These are phyloP conservation scores for Posidonia australis DNA, from an alignment of 106 monocot species.

Conservation along the genomic window DNA sequence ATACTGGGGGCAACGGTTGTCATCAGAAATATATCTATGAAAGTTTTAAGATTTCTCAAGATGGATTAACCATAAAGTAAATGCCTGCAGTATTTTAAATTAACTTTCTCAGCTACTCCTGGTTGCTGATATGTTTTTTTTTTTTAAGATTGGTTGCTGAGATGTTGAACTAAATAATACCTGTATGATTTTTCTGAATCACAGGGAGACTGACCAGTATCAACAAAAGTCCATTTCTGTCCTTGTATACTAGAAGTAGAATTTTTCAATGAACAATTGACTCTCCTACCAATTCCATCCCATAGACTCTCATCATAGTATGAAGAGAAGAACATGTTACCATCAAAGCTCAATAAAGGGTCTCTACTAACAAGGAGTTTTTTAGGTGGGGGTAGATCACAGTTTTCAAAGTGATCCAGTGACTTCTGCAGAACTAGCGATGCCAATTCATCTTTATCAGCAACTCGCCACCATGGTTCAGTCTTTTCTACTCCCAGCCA, in stretches of 20 bases:
- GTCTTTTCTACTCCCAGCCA: conserved; percentile 32
- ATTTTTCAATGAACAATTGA: background rate
- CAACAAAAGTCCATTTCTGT: background rate
- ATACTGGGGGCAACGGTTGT: too few species aligned
- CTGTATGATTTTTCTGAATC: conserved; percentile 3
- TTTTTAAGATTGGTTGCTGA: too few species aligned
- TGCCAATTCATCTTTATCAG: conserved; percentile 70
- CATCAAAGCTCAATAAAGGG: background rate
- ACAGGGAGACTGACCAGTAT: background rate
- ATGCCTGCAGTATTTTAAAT: too few species aligned
- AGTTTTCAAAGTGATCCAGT: conserved; percentile 56
- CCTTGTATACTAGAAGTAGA: background rate
- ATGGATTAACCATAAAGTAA: too few species aligned
- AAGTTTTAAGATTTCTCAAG: too few species aligned
- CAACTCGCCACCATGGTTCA: conserved; percentile 81
- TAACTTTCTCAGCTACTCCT: too few species aligned
- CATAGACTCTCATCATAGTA: background rate
- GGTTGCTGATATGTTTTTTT: too few species aligned
- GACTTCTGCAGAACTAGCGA: conserved; percentile 68
- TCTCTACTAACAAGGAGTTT: background rate
- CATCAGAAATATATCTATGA: too few species aligned
- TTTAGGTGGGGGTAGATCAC: conserved; percentile 76
- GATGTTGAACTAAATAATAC: background rate
- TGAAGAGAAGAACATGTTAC: background rate
- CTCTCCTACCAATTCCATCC: background rate